Evolutionary conservation across 2,329 filamentous ascomycete genomes (phyloP), one percentile per base, ranked within the genome.

Genomic region (Arthrobotrys iridis): DNA sequence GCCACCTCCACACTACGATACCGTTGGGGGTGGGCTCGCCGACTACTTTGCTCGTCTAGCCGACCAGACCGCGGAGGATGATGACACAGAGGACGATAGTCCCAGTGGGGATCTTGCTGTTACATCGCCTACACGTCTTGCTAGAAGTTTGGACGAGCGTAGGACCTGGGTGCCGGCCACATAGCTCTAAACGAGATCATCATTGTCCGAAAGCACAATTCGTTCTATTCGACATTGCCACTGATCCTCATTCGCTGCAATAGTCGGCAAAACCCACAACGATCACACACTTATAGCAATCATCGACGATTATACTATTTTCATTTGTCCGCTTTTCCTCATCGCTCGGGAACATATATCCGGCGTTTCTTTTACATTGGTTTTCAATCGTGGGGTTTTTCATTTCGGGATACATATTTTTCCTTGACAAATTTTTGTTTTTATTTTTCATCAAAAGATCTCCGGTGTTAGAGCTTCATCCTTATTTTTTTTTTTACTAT

Each of bases 41-140:
- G 93, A 97, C 80, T 97, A 97, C 82, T 97, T 97, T 81, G 85
- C 90, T 0, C 88, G 93, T 0, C 83, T 96, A 40, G 91, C 91
- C 0, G 87, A 92, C 77, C 70, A 74, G 18, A 85, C 84, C 43
- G 67, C 40, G 13, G 77, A 78, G 18, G 77, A 78, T 43, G 63
- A 72, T 8, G 85, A 87, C 40, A 80, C 79, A 5, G 70, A 74
- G 50, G 85, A 86, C 33, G 84, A 85, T 33, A 82, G 83, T 35
- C 88, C 88, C 1, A 83, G 88, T 58, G 84, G 89, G 30, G 5
- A 37, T 37, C 87, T 88, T 8, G 26, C n/a, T 8, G 74, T 67
- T 20, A 33, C 64, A 18, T 71, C 67, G 6, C 60, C 67, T 35
- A 64, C 66, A n/a, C 66, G 74, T 48, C 67, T 77, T 28, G 74